Base-by-base conservation (phyloP, 2,329 filamentous ascomycete species). In the Phoma sp. region DNA sequence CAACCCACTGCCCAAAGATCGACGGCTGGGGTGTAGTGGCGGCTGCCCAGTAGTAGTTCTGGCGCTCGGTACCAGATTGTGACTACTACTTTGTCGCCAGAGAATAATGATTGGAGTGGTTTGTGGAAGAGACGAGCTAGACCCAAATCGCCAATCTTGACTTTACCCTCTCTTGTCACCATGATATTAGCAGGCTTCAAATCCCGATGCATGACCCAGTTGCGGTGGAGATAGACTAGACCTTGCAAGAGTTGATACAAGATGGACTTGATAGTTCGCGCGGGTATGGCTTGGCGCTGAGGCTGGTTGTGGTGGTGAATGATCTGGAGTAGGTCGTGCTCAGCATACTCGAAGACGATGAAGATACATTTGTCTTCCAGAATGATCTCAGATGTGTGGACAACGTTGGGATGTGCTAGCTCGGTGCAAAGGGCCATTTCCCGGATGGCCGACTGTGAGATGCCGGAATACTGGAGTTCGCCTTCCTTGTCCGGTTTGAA, bases 1-100 rank as follows among this genome's bases (percentile, higher is more conserved):
- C 95, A 99, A 1, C 95, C 95, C 1, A 99, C 87, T 2, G 95
- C 95, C 95, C 95, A 99, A 75, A 98, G 87, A 74, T 99, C 95
- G 61, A 99, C 92, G 18, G 95, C 93, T 0, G 95, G 93, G 0
- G 95, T 98, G 77, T 99, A 99, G 75, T 99, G 95, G n/a, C 91
- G 85, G 42, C 89, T 92, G 2, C 95, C 95, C 3, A 99, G 85
- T 1, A 99, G 85, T 4, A 99, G 83, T 75, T 99, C 95, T 0
- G 95, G 95, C 0, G 95, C 95, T 18, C 95, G 91, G 69, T 99
- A 99, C 95, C 95, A 99, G 59, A 99, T 99, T 0, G 95, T 99
- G 12, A 99, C 95, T 46, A 99, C 95, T 2, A 99, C 95, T 74
- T 99, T 99, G 66, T 99, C 95, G 46, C 95, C 95, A 15, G 87